Evolutionary conservation across 192 early-diverging fungal species (phyloP), one percentile per base, ranked within the genome.

Genomic region (Diversispora epigaea): DNA sequence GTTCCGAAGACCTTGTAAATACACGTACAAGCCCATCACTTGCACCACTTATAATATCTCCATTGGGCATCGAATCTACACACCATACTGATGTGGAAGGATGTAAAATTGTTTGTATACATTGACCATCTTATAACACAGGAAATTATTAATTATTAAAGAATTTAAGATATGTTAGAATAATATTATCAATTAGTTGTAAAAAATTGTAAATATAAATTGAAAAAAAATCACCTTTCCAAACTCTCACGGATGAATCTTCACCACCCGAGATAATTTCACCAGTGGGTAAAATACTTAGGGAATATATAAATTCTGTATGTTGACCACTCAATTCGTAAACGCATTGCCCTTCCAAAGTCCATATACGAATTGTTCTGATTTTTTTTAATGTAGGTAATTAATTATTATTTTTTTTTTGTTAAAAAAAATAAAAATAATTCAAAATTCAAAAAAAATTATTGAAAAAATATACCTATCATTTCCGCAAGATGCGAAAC

Each of bases 71-170:
- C 1, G 81, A 75, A 0, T 88, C 82, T 4, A 98, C 92, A 17
- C 89, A 87, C 98, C 98, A 99, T 10, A 98, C 94, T 6, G 96
- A 97, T 10, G 90, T 88, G 39, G 94, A 90, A 4, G 98, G 96
- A 63, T 94, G 90, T 15, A 87, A 76, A 56, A 99, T 90, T 1
- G 92, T 91, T 75, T 99, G 97, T 21, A 84, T 84, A 67, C 89
- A 89, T 21, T 82, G 77, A 21, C 81, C 82, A 67, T 84, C 93
- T 94, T 71, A 76, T 32, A 72, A 45, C 2, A 45, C 12, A 17
- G 14, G 17, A 11, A 5, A 52, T 41, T 12, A 66, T 19, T 60
- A 4, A 11, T 50, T 8, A 7, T 25, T 12, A 2, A 43, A 39
- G 3, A 21, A 67, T 10, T 25, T 10, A 0, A 68, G n/a, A 10